Percentiles rank a stretch among this genome's conserved stretches.
phyloP scores from a whole-genome alignment of 345 rosid species.

The Limnanthes douglasii region DNA sequence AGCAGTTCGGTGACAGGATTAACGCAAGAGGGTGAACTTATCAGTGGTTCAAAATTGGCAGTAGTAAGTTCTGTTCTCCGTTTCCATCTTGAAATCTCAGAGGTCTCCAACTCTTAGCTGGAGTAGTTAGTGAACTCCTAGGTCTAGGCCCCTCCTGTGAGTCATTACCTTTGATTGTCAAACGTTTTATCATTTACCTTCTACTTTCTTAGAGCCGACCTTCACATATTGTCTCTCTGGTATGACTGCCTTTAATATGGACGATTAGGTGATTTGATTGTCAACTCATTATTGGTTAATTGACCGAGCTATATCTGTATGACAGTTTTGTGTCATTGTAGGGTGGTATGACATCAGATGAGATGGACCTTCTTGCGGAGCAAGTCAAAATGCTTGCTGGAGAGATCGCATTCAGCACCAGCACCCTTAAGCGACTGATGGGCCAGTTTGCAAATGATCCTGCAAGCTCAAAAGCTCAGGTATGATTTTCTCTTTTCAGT shows the following conservation, averaged over 20 bases:
- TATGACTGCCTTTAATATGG: too few relatives aligned
- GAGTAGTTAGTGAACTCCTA: too few relatives aligned
- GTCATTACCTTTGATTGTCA: too few relatives aligned
- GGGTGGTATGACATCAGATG: conserved; percentile 70
- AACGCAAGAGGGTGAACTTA: conserved; percentile 37
- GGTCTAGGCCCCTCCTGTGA: too few relatives aligned
- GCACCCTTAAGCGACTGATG: conserved; percentile 76
- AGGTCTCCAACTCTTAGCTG: too few relatives aligned
- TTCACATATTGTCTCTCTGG: too few relatives aligned
- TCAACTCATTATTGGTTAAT: too few relatives aligned
- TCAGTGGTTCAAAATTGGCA: conserved; percentile 25
- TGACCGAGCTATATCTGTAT: too few relatives aligned
- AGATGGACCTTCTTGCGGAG: conserved; percentile 95
- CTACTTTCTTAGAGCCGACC: too few relatives aligned
- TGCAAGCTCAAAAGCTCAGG: conserved; percentile 63
- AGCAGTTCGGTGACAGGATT: conserved; percentile 47
- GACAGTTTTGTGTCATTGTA: conserved; percentile 11
- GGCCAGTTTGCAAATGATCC: conserved; percentile 86
- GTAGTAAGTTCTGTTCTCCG: conserved; percentile 18
- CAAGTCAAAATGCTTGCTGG: conserved; percentile 96
- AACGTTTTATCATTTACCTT: too few relatives aligned
- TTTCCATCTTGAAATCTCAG: too few relatives aligned
- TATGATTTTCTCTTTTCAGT: conserved; percentile 11
- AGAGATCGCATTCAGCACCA: conserved; percentile 86
- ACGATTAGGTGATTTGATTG: too few relatives aligned